phyloP scores from a whole-genome alignment of 192 early-diverging fungal species.

The Haplosporangium gracile region DNA sequence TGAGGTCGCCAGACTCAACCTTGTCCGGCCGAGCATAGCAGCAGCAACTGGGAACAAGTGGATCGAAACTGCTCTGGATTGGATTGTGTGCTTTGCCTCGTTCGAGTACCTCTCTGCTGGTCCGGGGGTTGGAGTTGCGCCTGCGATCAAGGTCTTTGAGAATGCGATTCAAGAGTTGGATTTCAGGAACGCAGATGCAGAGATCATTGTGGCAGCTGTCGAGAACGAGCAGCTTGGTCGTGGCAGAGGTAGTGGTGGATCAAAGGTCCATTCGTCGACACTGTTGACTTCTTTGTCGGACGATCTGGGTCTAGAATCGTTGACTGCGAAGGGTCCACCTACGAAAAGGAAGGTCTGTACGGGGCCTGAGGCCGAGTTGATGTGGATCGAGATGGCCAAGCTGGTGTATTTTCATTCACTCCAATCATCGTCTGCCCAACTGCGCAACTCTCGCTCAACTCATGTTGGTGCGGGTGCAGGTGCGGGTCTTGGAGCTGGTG shows the following conservation, averaged over 20 bases:
- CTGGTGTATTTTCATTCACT: conserved; percentile 44
- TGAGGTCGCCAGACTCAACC: conserved; percentile 56
- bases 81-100: conserved; percentile 58
- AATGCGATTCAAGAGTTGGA: conserved; percentile 40
- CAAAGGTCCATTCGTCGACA: not conserved
- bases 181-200: conserved; percentile 38
- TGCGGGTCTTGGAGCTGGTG: not conserved
- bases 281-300: conserved; percentile 10
- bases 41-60: conserved; percentile 22
- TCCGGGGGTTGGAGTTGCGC: conserved; percentile 26
- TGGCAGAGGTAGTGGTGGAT: not conserved
- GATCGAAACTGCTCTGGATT: conserved; percentile 43
- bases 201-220: conserved; percentile 11
- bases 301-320: conserved; percentile 18
- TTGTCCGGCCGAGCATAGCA: conserved; percentile 10
- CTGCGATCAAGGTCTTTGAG: conserved; percentile 58
- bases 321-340: not conserved
- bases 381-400: conserved; percentile 48
- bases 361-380: conserved; percentile 34
- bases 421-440: not conserved
- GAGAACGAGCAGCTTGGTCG: not conserved
- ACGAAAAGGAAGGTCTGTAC: conserved; percentile 36
- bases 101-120: conserved; percentile 59
- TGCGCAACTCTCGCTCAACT: not conserved
- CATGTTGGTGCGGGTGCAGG: not conserved